Base-by-base conservation (phyloP, 2,329 filamentous ascomycete genomes). In the Fusarium irregulare region DNA sequence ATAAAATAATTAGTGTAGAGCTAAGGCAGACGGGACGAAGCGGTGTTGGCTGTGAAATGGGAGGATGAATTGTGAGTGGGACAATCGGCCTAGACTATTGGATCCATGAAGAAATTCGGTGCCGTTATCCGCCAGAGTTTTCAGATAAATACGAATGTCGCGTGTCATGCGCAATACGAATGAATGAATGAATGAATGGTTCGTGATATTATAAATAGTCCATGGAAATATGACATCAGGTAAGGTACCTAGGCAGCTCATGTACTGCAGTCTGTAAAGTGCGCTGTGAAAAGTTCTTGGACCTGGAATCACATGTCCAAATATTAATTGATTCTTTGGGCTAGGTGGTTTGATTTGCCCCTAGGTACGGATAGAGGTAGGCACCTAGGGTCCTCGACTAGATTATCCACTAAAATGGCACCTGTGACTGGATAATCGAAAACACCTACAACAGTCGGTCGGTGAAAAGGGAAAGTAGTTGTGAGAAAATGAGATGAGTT, bases 51-150 rank as follows among this genome's bases (percentile, higher is more conserved):
- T 75, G 73, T 75, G 40, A 54, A 59, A 45, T 45, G 48, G 27
- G 34, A 37, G 42, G 45, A 56, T 53, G 60, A 56, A 57, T 40
- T 58, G 66, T 49, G 56, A 59, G 76, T 73, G 75, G 77, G 68
- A 76, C 76, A 75, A 75, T 74, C 60, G 65, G 68, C 59, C 66
- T 66, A 64, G 71, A 27, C 23, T 10, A 51, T 51, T 51, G 48
- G 48, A 27, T 70, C 76, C 75, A 75, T 78, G 75, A 70, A 37
- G 23, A 21, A 42, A 54, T 21, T 41, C 32, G 56, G 56, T 60
- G 47, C 63, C 56, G 62, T 56, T 69, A 48, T 50, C 66, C 66
- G 62, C 66, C 58, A 66, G 62, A 53, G 64, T 61, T 69, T 69
- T 28, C 41, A 53, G 41, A 61, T 58, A 42, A 42, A 66, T 58